phyloP scores from a whole-genome alignment of 768 basidiomycete species.

The Russula sp. region DNA sequence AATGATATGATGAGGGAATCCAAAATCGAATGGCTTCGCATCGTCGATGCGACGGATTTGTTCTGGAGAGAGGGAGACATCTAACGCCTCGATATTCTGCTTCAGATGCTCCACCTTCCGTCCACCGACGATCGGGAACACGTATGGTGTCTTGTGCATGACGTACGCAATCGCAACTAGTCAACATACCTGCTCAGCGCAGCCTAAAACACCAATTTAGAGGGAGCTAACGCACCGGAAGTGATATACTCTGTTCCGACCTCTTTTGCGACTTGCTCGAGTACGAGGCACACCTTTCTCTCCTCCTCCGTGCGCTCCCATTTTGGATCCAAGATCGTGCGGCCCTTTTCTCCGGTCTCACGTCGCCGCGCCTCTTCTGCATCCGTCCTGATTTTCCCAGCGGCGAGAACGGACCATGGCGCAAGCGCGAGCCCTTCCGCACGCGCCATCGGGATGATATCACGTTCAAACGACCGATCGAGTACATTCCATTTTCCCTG shows the following conservation, averaged over 20 bases:
- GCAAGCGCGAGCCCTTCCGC: constrained; percentile 32
- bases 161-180: constrained; percentile 48
- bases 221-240: constrained; percentile 32
- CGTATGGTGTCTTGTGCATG: constrained; percentile 45
- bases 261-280: constrained; percentile 43
- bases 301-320: constrained; percentile 19
- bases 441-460: constrained; percentile 35
- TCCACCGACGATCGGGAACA: constrained; percentile 46
- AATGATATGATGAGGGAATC: constrained; percentile 36
- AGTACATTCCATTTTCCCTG: constrained; percentile 32
- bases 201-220: neutral
- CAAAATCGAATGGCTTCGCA: constrained; percentile 37
- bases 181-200: neutral
- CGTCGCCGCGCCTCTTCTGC: constrained; percentile 31
- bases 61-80: constrained; percentile 37
- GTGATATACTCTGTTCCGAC: constrained; percentile 42
- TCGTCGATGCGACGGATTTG: constrained; percentile 43
- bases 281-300: constrained; percentile 10
- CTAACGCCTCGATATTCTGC: constrained; percentile 44
- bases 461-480: constrained; percentile 35
- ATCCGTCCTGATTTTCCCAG: constrained; percentile 35
- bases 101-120: constrained; percentile 45
- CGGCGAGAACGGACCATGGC: constrained; percentile 37
- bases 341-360: constrained; percentile 31
- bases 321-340: constrained; percentile 11